These are phyloP conservation scores for Niebla homalea DNA, from an alignment of 495 filamentous ascomycete species.

Conservation along the genomic window DNA sequence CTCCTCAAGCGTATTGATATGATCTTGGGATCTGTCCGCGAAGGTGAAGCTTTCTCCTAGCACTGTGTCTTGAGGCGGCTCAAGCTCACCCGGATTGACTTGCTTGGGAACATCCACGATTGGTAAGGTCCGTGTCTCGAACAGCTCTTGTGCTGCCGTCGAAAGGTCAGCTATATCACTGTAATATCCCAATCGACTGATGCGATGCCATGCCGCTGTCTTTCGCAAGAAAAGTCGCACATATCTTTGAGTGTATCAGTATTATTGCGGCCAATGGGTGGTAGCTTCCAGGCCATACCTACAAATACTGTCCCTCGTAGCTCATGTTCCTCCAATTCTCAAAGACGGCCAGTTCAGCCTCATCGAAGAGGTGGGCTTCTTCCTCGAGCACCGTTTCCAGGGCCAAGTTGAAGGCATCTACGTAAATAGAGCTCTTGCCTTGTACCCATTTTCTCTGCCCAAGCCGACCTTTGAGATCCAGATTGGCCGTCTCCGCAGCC, in stretches of 20 bases:
- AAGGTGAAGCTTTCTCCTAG: slow-evolving; percentile 51
- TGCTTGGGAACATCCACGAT: slow-evolving; percentile 20
- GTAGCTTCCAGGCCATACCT: slow-evolving; percentile 21
- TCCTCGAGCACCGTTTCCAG: slow-evolving; percentile 83
- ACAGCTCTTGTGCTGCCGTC: slow-evolving; percentile 47
- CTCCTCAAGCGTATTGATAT: slow-evolving; percentile 71
- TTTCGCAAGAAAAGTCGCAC: slow-evolving; percentile 91
- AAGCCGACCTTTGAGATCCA: slow-evolving; percentile 33
- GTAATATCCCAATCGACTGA: slow-evolving; percentile 61
- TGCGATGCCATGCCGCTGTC: slow-evolving; percentile 85
- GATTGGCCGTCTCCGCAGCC: slow-evolving; percentile 26
- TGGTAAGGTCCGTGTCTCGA: slow-evolving; percentile 27
- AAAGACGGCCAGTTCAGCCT: slow-evolving; percentile 68
- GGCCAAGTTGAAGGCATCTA: slow-evolving; percentile 92
- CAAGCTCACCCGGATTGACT: slow-evolving; percentile 33
- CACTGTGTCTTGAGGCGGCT: slow-evolving; percentile 32
- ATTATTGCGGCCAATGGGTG: background rate
- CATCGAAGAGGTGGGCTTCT: slow-evolving; percentile 76
- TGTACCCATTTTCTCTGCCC: slow-evolving; percentile 43
- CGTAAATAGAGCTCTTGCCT: slow-evolving; percentile 79
- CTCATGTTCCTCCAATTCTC: slow-evolving; percentile 54
- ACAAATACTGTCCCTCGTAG: slow-evolving; percentile 91
- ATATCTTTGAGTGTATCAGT: slow-evolving; percentile 42
- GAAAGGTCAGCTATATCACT: slow-evolving; percentile 67
- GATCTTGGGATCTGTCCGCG: slow-evolving; percentile 59